These are phyloP conservation scores for Lactifluus subvellereus DNA, from an alignment of 768 basidiomycete species.

Conservation along the genomic window DNA sequence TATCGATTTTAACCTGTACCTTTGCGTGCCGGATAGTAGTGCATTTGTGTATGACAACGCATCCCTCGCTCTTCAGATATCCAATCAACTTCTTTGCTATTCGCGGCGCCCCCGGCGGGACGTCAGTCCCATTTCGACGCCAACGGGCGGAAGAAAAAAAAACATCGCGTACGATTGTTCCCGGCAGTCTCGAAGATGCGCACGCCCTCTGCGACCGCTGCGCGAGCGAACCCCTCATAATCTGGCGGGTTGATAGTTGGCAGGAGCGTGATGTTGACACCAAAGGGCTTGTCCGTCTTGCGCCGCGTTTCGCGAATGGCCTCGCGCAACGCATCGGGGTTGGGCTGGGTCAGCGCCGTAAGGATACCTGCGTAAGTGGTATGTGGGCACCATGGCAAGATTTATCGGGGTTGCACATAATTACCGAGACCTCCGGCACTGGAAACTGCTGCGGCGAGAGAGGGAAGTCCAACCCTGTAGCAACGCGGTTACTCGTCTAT, in stretches of 20 bases:
- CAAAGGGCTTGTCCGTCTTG: slow-evolving; percentile 70
- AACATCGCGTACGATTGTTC: too few relatives aligned
- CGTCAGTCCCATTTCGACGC: slow-evolving; percentile 9
- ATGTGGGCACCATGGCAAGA: not conserved
- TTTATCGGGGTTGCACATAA: slow-evolving; percentile 18
- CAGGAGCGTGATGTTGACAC: slow-evolving; percentile 81
- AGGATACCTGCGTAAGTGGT: slow-evolving; percentile 54
- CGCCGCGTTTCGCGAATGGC: slow-evolving; percentile 75
- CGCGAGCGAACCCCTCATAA: slow-evolving; percentile 49
- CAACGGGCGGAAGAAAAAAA: too few relatives aligned
- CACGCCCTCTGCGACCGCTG: slow-evolving; percentile 83
- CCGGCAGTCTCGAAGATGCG: slow-evolving; percentile 12
- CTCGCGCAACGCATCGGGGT: slow-evolving; percentile 68
- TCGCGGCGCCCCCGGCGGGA: not conserved
- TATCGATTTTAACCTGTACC: slow-evolving; percentile 33
- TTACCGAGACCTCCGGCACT: slow-evolving; percentile 77
- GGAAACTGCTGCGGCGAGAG: slow-evolving; percentile 69
- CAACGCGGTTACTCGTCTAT: slow-evolving; percentile 2
- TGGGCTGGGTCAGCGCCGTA: slow-evolving; percentile 85
- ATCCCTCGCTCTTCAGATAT: slow-evolving; percentile 72
- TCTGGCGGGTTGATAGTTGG: slow-evolving; percentile 64
- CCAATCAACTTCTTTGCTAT: slow-evolving; percentile 72
- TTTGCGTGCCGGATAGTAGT: slow-evolving; percentile 83
- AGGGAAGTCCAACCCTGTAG: slow-evolving; percentile 72
- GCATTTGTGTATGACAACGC: slow-evolving; percentile 86